These are phyloP conservation scores for Remersonia thermophila DNA, from an alignment of 2,329 filamentous ascomycete species.

Conservation along the genomic window DNA sequence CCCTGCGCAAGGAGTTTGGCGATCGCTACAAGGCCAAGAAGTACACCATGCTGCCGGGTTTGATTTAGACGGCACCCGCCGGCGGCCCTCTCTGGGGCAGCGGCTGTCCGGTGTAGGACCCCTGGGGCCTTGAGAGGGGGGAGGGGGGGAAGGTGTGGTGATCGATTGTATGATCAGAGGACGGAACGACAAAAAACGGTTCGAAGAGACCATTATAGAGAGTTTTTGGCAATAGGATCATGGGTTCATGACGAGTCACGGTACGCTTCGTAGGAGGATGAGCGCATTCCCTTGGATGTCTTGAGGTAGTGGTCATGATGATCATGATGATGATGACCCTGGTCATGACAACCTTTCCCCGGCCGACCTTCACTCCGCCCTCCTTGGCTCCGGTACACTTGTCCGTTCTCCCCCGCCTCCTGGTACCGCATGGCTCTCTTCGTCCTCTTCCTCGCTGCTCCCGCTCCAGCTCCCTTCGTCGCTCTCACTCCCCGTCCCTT, in stretches of 20 bases:
- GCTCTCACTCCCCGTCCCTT: slow-evolving; percentile 18
- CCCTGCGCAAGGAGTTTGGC: slow-evolving; percentile 82
- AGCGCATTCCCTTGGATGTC: no score
- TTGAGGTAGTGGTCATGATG: no score
- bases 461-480: slow-evolving; percentile 20
- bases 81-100: not conserved
- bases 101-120: slow-evolving; percentile 3
- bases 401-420: not conserved
- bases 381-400: no score
- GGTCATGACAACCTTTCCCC: not conserved
- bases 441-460: slow-evolving; percentile 1
- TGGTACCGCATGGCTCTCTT: not conserved
- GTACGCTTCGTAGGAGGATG: no score
- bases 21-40: slow-evolving; percentile 94
- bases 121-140: no score
- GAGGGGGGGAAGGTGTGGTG: no score
- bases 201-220: no score
- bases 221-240: no score
- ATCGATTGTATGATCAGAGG: not conserved
- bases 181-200: no score
- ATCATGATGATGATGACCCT: no score
- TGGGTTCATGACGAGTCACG: no score
- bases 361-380: not conserved
- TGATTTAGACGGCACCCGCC: slow-evolving; percentile 51
- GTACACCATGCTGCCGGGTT: slow-evolving; percentile 66